phyloP scores from a whole-genome alignment of 306 rosid genomes.

The Coriaria nepalensis region DNA sequence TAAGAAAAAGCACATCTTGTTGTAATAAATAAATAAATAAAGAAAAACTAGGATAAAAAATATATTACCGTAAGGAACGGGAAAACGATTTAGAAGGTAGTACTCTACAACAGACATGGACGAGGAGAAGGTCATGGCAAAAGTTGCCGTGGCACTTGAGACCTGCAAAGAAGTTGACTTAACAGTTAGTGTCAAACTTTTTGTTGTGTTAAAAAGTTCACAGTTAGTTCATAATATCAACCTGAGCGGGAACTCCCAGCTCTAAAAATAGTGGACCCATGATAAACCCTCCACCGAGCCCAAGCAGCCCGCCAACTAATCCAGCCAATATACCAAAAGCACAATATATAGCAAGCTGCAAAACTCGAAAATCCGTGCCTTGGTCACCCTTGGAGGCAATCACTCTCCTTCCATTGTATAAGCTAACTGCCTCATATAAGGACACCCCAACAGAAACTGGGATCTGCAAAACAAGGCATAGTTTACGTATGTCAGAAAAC shows the following conservation, averaged over 20 bases:
- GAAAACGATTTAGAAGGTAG: slow-evolving; percentile 75
- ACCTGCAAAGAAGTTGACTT: slow-evolving; percentile 37
- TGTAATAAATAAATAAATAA: too few species aligned
- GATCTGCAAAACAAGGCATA: slow-evolving; percentile 29
- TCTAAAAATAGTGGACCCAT: slow-evolving; percentile 94
- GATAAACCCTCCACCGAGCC: slow-evolving; percentile 92
- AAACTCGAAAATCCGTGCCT: slow-evolving; percentile 28
- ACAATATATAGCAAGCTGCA: slow-evolving; percentile 44
- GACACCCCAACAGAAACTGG: slow-evolving; percentile 72
- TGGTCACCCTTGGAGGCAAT: slow-evolving; percentile 54
- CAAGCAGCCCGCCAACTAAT: slow-evolving; percentile 78
- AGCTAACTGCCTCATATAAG: slow-evolving; percentile 47
- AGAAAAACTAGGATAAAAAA: not conserved
- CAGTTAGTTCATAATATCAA: slow-evolving; percentile 3
- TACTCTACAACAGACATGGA: slow-evolving; percentile 97
- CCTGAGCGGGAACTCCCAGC: slow-evolving; percentile 92
- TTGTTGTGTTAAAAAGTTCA: too few species aligned
- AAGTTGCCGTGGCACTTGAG: slow-evolving; percentile 88
- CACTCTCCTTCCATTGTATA: slow-evolving; percentile 55
- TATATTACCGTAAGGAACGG: slow-evolving; percentile 62
- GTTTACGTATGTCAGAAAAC: not conserved
- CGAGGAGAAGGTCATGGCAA: slow-evolving; percentile 89
- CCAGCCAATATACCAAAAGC: slow-evolving; percentile 61
- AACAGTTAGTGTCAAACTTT: not conserved
- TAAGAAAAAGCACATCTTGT: too few species aligned